Evolutionary conservation across 1,139 yeast species (phyloP).

Genomic region (Taphrina flavorubra): DNA sequence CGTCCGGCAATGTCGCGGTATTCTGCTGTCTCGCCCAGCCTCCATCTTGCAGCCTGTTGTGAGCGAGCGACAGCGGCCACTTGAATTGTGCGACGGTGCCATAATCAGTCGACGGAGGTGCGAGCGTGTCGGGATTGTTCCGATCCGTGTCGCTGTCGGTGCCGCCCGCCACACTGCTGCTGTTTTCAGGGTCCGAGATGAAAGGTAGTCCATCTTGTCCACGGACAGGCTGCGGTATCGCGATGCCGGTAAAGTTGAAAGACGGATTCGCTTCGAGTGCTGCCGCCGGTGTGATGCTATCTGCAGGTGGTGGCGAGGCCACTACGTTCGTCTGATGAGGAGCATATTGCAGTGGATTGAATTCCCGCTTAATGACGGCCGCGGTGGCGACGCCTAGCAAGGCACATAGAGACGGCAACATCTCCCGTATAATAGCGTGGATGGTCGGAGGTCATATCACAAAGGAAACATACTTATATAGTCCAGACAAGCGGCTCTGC

Average conservation of each 20-base stretch:
- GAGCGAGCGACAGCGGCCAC: slow-evolving; percentile 40
- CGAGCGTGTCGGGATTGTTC: slow-evolving; percentile 15
- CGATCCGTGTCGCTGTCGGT: slow-evolving; percentile 7
- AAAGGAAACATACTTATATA: too few species aligned
- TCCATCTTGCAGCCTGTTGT: slow-evolving; percentile 36
- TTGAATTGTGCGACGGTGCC: slow-evolving; percentile 24
- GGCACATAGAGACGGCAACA: background rate
- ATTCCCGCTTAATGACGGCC: slow-evolving; percentile 13
- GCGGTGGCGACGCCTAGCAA: background rate
- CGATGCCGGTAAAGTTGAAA: slow-evolving; percentile 19
- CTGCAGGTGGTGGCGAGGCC: slow-evolving; percentile 18
- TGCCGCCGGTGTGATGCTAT: slow-evolving; percentile 7
- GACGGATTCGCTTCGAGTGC: slow-evolving; percentile 40
- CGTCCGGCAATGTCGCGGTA: slow-evolving; percentile 21
- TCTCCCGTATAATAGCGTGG: background rate
- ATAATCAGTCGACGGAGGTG: slow-evolving; percentile 25
- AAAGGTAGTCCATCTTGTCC: slow-evolving; percentile 11
- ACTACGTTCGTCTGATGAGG: slow-evolving; percentile 9
- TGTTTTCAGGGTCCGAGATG: background rate
- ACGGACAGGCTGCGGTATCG: slow-evolving; percentile 18
- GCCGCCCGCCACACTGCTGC: slow-evolving; percentile 6
- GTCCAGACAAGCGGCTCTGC: too few species aligned
- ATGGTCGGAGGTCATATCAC: background rate
- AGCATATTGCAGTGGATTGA: slow-evolving; percentile 13
- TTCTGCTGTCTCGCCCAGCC: slow-evolving; percentile 42